Evolutionary conservation across 2,329 filamentous ascomycete species (phyloP).

Genomic region (Fusarium tjaetaba): DNA sequence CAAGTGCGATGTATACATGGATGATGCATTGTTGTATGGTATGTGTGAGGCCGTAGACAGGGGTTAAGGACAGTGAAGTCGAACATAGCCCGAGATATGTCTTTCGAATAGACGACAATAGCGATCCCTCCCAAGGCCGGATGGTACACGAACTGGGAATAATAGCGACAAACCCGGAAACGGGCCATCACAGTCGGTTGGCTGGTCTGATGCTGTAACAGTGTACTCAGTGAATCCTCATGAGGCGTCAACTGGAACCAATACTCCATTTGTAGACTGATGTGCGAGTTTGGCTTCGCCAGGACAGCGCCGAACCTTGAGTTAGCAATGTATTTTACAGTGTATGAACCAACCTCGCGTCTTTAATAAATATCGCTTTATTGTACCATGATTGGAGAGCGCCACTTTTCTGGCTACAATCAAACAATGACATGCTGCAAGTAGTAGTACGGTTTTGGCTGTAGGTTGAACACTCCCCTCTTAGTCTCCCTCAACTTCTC

Average conservation of each 20-base stretch:
- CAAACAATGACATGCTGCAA: background rate
- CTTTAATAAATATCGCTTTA: slow-evolving; percentile 3
- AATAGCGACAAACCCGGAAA: slow-evolving; percentile 17
- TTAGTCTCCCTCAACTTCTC: background rate
- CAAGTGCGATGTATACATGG: slow-evolving; percentile 27
- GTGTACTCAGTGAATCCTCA: slow-evolving; percentile 4
- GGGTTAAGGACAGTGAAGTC: slow-evolving; percentile 35
- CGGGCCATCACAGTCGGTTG: slow-evolving; percentile 32
- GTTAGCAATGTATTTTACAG: slow-evolving; percentile 26
- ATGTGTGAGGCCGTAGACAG: slow-evolving; percentile 32
- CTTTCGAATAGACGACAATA: slow-evolving; percentile 31
- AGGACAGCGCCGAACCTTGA: slow-evolving; percentile 38
- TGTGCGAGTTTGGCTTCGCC: slow-evolving; percentile 33
- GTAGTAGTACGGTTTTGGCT: background rate
- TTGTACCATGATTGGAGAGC: slow-evolving; percentile 1
- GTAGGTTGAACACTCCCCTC: slow-evolving; percentile 3
- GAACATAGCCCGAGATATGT: slow-evolving; percentile 43
- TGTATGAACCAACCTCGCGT: slow-evolving; percentile 24
- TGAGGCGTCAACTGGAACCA: slow-evolving; percentile 20
- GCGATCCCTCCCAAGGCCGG: slow-evolving; percentile 18
- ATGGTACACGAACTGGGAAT: slow-evolving; percentile 13
- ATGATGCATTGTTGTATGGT: slow-evolving; percentile 27
- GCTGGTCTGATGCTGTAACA: slow-evolving; percentile 9
- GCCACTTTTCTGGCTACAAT: slow-evolving; percentile 20
- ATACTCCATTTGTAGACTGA: slow-evolving; percentile 27